Evolutionary conservation across 2,329 filamentous ascomycete species (phyloP), one percentile per base, ranked within the genome.

Genomic region (Talaromyces sp.): DNA sequence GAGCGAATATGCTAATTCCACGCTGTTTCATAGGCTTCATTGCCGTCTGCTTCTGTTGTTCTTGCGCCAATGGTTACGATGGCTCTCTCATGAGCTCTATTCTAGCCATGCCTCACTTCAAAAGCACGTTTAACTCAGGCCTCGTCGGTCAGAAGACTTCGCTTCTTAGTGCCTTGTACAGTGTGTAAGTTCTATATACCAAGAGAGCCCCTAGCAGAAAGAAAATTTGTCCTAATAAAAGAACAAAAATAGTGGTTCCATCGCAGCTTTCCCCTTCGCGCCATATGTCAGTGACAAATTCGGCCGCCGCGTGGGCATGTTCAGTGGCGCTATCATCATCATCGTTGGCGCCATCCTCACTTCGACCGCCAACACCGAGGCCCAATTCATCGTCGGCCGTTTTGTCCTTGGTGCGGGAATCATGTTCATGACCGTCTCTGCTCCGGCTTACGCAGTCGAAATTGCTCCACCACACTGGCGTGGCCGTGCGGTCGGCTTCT

Each of bases 401-500:
- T 81, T 83, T 66, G 62, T 84, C 6, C 80, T 84, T 37, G 82
- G 82, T 22, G 68, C 78, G 35, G 82, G 81, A 22, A 83, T 83
- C 62, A 73, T 80, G 63, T 71, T 82, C 70, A 82, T 83, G 81
- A 80, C 80, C 0, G 80, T 83, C 45, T 79, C 79, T 10, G 82
- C 81, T 1, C 82, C 82, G 0, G 80, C 82, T 10, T 83, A 83
- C 65, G 75, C 79, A 3, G 76, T 84, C 41, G 82, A 84, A 66
- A 81, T 83, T 31, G 70, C 82, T 1, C 81, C 81, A 47, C 80
- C 82, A 43, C 81, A 84, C 69, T 83, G 82, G 82, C 79, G 82
- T 66, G 82, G 82, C 22, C 81, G 82, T 54, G 80, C 78, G 69
- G 80, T 80, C 22, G 77, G 78, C 6, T 73, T 85, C 73, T 85